Base-by-base conservation (phyloP, 1,139 yeast genomes). In the Meyerozyma guilliermondii region DNA sequence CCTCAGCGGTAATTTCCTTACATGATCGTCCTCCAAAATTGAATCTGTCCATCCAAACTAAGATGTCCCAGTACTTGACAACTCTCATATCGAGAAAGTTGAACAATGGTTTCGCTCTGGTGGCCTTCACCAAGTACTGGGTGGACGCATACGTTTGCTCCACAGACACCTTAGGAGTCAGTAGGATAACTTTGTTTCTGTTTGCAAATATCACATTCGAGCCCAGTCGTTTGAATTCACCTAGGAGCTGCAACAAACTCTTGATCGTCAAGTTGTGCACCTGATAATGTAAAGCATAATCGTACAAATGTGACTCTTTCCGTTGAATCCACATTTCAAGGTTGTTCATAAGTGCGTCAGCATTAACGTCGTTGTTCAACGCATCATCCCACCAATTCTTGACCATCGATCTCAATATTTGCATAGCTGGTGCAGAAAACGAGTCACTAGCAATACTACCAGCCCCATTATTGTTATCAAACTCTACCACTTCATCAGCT, bases 331-430 rank as follows among this genome's bases (percentile, higher is more conserved):
- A 92, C 4, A 83, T 73, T 3, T 88, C 86, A 58, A 92, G 81
- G 34, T 82, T 78, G 53, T 87, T 87, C 53, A 92, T 84, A 77
- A 92, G 78, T 1, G 87, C 69, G 59, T 92, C 98, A 0, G 97
- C 97, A 50, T 82, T 81, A 8, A 70, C 55, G 50, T 85, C 77
- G 46, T 80, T 80, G 27, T 72, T 70, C 43, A 87, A 65, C 0
- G 97, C 98, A 56, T 83, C 87, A 56, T 88, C 95, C 97, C 98
- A 92, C 96, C 97, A 88, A 35, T 76, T 81, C 53, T 84, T 87
- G 7, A 94, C 85, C 78, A 92, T 70, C 4, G 75, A 62, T 56
- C 95, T 78, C 46, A 94, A 71, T 1, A 85, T 83, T 13, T 73
- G 62, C 46, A 92, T 68, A 1, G 96, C 87, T 1, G 87, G 81